phyloP scores from a whole-genome alignment of 2,329 filamentous ascomycete genomes.

The Cladosporium colombiae region DNA sequence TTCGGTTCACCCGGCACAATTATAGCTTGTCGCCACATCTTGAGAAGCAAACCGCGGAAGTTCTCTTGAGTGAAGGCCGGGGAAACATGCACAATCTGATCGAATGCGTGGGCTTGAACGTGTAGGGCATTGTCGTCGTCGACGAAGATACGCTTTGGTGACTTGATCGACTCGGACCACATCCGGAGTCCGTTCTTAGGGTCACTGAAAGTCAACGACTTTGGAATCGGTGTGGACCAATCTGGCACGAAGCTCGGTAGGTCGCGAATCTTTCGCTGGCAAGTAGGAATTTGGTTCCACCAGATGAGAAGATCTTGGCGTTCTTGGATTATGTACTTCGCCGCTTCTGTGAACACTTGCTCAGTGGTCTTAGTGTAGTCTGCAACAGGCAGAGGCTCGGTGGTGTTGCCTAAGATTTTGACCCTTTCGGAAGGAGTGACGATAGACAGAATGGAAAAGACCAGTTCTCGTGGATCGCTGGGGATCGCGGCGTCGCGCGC shows the following conservation, averaged over 20 bases:
- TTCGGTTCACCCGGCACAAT: conserved; percentile 1
- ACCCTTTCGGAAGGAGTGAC: conserved; percentile 2
- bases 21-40: neutral
- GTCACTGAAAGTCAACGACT: neutral
- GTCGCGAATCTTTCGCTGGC: neutral
- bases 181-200: conserved; percentile 1
- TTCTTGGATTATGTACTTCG: conserved; percentile 18
- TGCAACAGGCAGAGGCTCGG: neutral
- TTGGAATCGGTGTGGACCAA: neutral
- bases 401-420: neutral
- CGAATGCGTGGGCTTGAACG: conserved; percentile 20
- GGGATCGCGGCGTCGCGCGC: neutral
- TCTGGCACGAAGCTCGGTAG: conserved; percentile 19
- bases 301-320: conserved; percentile 21
- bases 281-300: conserved; percentile 11
- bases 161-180: conserved; percentile 13
- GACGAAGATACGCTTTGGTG: conserved; percentile 16
- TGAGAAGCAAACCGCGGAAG: neutral
- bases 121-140: conserved; percentile 9
- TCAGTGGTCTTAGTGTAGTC: conserved; percentile 11
- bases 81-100: conserved; percentile 6
- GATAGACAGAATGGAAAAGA: conserved; percentile 19
- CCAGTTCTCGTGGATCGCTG: conserved; percentile 13
- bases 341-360: conserved; percentile 20
- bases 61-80: conserved; percentile 13